Evolutionary conservation across 2,329 filamentous ascomycete genomes (phyloP), one percentile per base, ranked within the genome.

Genomic region (Fusarium incarnatum): DNA sequence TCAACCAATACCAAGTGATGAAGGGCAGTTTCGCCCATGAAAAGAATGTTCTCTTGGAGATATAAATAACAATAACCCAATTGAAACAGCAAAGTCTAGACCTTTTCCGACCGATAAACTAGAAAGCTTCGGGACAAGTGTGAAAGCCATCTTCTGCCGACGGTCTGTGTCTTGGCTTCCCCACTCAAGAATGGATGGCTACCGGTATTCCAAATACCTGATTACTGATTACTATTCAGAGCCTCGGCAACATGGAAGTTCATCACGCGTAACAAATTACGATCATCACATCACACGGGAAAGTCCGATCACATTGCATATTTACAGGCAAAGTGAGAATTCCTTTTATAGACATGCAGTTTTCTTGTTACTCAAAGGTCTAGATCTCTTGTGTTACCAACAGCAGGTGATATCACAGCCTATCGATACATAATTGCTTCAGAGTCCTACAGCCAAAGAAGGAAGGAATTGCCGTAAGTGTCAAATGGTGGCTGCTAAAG

Each of bases 401-500:
- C 37, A 28, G 15, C 4, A 32, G 41, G 27, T 50, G 18, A 18
- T 8, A 16, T 48, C 8, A 8, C 16, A 25, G 6, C 40, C 61
- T 50, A 64, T 58, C 44, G 48, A 23, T n/a, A 15, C n/a, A 12
- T 1, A 11, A 10, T 15, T 25, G 8, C 27, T 32, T 28, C 16
- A 18, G 44, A 40, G 40, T 32, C 37, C 27, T 25, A 27, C 16
- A 22, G 16, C 27, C 20, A 53, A 44, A 18, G 8, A n/a, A 30
- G 54, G 54, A 22, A 41, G 37, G 42, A 23, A n/a, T 23, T 22
- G 18, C 30, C 25, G 45, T 16, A 28, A 10, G 8, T 20, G 25
- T 34, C 12, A 18, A 23, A 59, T 22, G 44, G 60, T 61, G 62
- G 62, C 48, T 61, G 32, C 2, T 16, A 55, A 34, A 28, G 55